Evolutionary conservation across 345 rosid species (phyloP), one percentile per base, ranked within the genome.

Genomic region (Arabis alpina): DNA sequence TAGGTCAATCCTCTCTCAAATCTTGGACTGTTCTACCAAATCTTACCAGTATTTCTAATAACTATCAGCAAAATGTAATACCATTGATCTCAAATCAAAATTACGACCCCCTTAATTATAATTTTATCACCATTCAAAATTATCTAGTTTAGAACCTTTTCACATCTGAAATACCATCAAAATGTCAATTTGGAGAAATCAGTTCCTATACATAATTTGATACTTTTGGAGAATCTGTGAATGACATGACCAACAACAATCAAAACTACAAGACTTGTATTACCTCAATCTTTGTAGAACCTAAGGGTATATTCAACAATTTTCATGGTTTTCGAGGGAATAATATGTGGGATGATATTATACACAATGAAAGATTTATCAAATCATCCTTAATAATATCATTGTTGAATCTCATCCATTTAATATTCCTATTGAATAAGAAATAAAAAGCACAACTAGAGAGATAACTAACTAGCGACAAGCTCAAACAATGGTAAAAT

Each of bases 41-140:
- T 66, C 2, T 30, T 2, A 11, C 53, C 4, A n/a, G 14, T 66
- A 16, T 11, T 11, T 66, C 28, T 15, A 14, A 54, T 42, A 9
- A 3, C 3, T 19, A 28, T 45, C 30, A 66, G 3, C 32, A 41
- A 66, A 53, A 13, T 19, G 16, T 4, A 47, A 39, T 40, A 11
- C 24, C 40, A 42, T 4, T 14, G 62, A 43, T 12, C 10, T 23
- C 53, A 66, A 3, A 41, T 11, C 14, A 66, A 66, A 42, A 12
- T 66, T 16, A 25, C 10, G 2, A 39, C 19, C 24, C 10, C 2
- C 1, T 25, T 8, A 14, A 28, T 65, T 39, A 0, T 4, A 65
- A 27, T 65, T 51, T 51, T 8, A 27, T n/a, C 40, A 5, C 0
- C 16, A 54, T 10, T 16, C 71, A 54, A 66, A 32, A 55, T 12